Base-by-base conservation (phyloP, 768 basidiomycete species). In the Harrya chromipes region DNA sequence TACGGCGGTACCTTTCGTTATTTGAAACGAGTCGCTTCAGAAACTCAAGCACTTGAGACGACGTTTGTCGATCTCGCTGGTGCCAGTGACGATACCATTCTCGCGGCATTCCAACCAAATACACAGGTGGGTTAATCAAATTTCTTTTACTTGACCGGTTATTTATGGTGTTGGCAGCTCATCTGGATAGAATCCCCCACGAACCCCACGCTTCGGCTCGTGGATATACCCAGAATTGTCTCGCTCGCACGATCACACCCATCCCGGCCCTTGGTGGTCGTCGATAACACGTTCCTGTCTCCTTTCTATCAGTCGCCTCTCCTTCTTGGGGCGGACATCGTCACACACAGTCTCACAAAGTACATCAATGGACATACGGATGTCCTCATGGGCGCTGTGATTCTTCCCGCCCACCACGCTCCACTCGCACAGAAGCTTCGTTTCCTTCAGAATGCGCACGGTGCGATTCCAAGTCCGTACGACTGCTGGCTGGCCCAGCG, bases 151-250 rank as follows among this genome's bases (percentile, higher is more conserved):
- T 12, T 2, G 9, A 29, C 4, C 6, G 12, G 7, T 4, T 19
- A 57, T 11, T 48, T 36, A 54, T 24, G 20, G 20, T 19, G 33
- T 16, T 21, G 19, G 39, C 29, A 95, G 90, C 74, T 97, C 10
- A 79, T 99, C 47, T 97, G 94, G 93, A 83, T 97, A 56, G 95
- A 99, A 70, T 77, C 90, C 0, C 95, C 94, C 0, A 98, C 95
- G 4, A 98, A 97, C 72, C 95, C 95, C 0, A 91, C 91, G 1
- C 83, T 98, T 10, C 83, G 89, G 16, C 72, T 97, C 33, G 83
- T 94, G 34, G 87, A 92, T 61, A 84, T 98, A 63, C 68, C 75
- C 1, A 80, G 82, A 46, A 80, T 98, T 55, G 77, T 82, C 21
- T 63, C 76, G 11, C 70, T 95, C 43, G 84, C 84, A 3, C 79